These are phyloP conservation scores for Parietaria judaica DNA, from an alignment of 306 rosid genomes.

Conservation along the genomic window DNA sequence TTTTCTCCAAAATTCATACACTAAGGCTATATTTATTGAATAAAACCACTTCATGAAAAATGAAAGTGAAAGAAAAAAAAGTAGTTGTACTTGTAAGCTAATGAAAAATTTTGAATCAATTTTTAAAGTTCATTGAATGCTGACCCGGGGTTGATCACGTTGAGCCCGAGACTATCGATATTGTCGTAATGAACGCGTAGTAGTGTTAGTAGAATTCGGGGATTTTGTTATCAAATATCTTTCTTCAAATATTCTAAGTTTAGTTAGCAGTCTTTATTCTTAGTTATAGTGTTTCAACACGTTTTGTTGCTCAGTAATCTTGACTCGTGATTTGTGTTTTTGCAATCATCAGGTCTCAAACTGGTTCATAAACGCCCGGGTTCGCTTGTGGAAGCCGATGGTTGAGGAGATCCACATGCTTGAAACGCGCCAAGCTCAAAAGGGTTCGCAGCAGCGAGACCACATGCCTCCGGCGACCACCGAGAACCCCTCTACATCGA, in stretches of 20 bases:
- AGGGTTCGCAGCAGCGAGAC: slow-evolving; percentile 36
- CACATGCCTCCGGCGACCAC: slow-evolving; percentile 35
- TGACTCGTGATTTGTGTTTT: neutral
- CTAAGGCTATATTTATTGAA: neutral
- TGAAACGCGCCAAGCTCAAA: slow-evolving; percentile 62
- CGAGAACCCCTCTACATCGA: slow-evolving; percentile 48
- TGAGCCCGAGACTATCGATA: too few species aligned
- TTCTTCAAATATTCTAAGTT: neutral
- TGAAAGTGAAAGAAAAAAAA: too few species aligned
- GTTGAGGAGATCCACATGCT: slow-evolving; percentile 84
- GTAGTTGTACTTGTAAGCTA: too few species aligned
- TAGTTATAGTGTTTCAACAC: too few species aligned
- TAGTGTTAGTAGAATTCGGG: too few species aligned
- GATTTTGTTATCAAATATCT: too few species aligned
- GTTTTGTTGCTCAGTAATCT: slow-evolving; percentile 1
- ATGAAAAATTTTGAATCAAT: too few species aligned
- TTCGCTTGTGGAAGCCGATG: slow-evolving; percentile 96
- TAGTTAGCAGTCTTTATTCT: neutral
- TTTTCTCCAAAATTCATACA: neutral
- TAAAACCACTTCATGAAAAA: too few species aligned
- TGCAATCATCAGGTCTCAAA: slow-evolving; percentile 54
- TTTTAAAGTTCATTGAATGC: neutral
- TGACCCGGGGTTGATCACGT: neutral
- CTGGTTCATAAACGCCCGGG: slow-evolving; percentile 96
- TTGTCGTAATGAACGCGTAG: too few species aligned